phyloP scores from a whole-genome alignment of 768 basidiomycete genomes.

The Amanita phalloides region DNA sequence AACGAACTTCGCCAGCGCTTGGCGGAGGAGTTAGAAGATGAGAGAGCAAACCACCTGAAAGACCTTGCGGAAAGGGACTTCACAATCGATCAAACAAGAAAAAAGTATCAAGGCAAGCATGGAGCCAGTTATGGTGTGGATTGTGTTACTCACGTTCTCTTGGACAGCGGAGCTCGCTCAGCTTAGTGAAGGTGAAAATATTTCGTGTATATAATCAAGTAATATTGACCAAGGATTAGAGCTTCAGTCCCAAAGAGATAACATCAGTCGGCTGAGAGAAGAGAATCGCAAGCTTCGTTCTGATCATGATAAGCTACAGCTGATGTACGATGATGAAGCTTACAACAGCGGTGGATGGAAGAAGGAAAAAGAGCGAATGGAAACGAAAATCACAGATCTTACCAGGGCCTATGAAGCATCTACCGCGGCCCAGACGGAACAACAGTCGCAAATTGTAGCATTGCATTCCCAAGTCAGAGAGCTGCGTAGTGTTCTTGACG shows the following conservation, averaged over 20 bases:
- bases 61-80: constrained; percentile 77
- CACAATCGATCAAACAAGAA: constrained; percentile 66
- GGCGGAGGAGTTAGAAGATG: constrained; percentile 70
- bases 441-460: constrained; percentile 75
- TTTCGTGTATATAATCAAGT: not conserved
- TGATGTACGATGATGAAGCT: constrained; percentile 67
- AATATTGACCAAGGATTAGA: constrained; percentile 27
- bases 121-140: not conserved
- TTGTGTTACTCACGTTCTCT: not conserved
- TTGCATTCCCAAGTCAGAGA: constrained; percentile 83
- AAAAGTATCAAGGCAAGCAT: constrained; percentile 70
- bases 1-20: constrained; percentile 55
- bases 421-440: constrained; percentile 61
- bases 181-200: constrained; percentile 57
- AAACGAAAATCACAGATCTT: constrained; percentile 70
- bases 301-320: constrained; percentile 65
- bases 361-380: constrained; percentile 80
- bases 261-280: constrained; percentile 65
- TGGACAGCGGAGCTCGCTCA: constrained; percentile 62
- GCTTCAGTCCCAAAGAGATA: constrained; percentile 68
- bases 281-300: constrained; percentile 72
- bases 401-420: constrained; percentile 70
- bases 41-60: constrained; percentile 68
- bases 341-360: constrained; percentile 75
- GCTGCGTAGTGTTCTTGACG: constrained; percentile 69